A percentile compares a stretch with the other conserved stretches of the same genome.
phyloP scores from a whole-genome alignment of 768 basidiomycete genomes.

The Lentinula aciculospora region DNA sequence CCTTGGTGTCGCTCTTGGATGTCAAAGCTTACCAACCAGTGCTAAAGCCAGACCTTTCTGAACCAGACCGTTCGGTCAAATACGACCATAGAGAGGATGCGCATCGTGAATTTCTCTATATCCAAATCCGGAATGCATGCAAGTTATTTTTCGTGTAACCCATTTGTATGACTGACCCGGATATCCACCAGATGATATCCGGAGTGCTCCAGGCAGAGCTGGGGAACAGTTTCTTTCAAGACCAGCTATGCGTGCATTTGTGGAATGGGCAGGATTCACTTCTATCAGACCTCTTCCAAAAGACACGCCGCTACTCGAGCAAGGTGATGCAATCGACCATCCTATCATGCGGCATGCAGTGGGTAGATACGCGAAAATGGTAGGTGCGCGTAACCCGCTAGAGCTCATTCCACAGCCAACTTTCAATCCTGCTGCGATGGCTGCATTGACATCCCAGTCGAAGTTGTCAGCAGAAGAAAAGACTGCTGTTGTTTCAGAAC shows the following conservation, averaged over 20 bases:
- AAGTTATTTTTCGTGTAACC: background rate
- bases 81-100: background rate
- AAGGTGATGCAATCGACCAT: conserved; percentile 2
- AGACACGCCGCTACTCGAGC: background rate
- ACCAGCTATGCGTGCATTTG: conserved; percentile 1
- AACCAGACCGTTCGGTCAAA: background rate
- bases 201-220: background rate
- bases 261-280: conserved; percentile 3
- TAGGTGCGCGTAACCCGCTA: background rate
- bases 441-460: too few relatives aligned
- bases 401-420: background rate
- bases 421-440: background rate
- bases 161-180: background rate
- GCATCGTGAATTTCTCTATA: background rate
- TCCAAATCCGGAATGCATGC: background rate
- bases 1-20: background rate
- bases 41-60: background rate
- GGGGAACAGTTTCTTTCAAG: background rate
- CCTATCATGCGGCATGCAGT: conserved; percentile 4
- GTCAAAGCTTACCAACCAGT: background rate
- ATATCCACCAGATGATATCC: background rate
- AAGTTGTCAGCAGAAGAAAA: background rate
- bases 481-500: background rate
- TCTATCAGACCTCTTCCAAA: background rate
- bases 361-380: background rate